These are phyloP conservation scores for Starmerella etchellsii DNA, from an alignment of 805 yeast genomes.

Conservation along the genomic window DNA sequence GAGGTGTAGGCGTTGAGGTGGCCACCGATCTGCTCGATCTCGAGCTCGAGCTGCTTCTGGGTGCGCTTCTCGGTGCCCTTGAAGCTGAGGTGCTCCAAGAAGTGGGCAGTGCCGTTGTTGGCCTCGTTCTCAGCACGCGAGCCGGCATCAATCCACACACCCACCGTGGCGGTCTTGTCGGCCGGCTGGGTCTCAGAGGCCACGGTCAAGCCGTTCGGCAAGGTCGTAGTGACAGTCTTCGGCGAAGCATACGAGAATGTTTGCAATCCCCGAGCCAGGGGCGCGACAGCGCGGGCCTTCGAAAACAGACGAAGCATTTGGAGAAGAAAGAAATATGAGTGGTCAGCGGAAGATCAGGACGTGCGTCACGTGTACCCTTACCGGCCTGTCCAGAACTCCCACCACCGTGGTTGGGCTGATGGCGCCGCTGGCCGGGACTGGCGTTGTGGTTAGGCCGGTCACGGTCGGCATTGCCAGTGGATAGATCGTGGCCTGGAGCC, in stretches of 20 bases:
- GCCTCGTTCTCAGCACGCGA: constrained; percentile 83
- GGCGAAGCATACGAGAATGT: constrained; percentile 27
- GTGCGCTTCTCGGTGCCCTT: constrained; percentile 79
- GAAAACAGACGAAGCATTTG: constrained; percentile 18
- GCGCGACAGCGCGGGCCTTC: constrained; percentile 17
- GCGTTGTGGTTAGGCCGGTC: too few species aligned
- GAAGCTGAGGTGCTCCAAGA: constrained; percentile 90
- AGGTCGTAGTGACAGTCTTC: constrained; percentile 51
- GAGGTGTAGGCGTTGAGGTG: constrained; percentile 98
- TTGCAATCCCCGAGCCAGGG: constrained; percentile 19
- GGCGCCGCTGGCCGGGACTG: too few species aligned
- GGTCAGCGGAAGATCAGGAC: constrained; percentile 12
- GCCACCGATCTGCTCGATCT: constrained; percentile 91
- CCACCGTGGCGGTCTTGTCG: constrained; percentile 89
- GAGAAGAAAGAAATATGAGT: constrained; percentile 15
- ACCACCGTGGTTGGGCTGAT: too few species aligned
- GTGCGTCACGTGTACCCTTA: constrained; percentile 9
- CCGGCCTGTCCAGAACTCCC: too few species aligned
- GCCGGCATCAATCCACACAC: constrained; percentile 98
- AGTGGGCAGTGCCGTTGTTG: constrained; percentile 92
- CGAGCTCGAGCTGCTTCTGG: constrained; percentile 75
- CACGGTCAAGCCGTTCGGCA: constrained; percentile 86
- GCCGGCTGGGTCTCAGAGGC: constrained; percentile 83
- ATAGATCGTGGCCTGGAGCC: too few species aligned
- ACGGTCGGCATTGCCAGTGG: too few species aligned